Evolutionary conservation across 2,329 filamentous ascomycete genomes (phyloP).

Genomic region (Bipolaris oryzae): DNA sequence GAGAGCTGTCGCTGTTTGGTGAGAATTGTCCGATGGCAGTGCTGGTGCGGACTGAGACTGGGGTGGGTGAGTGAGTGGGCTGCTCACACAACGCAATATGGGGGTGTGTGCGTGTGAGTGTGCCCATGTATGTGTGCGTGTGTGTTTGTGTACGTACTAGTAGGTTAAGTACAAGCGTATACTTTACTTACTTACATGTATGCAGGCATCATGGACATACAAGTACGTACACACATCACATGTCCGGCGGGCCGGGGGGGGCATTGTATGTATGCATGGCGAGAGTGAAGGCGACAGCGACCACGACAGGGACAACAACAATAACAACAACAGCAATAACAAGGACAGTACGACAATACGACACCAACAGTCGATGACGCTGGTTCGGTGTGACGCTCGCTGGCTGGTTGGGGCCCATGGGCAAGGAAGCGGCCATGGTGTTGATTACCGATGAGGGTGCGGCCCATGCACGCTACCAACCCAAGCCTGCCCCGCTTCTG

Average conservation of each 20-base stretch:
- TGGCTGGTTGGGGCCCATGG: conserved; percentile 8
- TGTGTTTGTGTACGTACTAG: neutral
- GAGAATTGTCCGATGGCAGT: conserved; percentile 19
- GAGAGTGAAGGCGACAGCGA: too few relatives aligned
- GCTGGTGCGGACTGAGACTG: conserved; percentile 23
- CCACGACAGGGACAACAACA: too few relatives aligned
- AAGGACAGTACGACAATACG: too few relatives aligned
- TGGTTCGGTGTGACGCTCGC: conserved; percentile 22
- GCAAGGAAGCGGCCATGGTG: conserved; percentile 23
- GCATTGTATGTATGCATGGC: too few relatives aligned
- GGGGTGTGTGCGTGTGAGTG: conserved; percentile 3
- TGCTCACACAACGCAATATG: conserved; percentile 11
- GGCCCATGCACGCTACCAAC: conserved; percentile 18
- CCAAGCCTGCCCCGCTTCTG: conserved; percentile 11
- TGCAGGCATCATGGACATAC: too few relatives aligned
- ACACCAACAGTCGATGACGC: neutral
- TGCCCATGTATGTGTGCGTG: too few relatives aligned
- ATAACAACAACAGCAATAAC: too few relatives aligned
- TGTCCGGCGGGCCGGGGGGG: too few relatives aligned
- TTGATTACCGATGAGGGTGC: conserved; percentile 26
- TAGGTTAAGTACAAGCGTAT: too few relatives aligned
- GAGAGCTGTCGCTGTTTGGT: conserved; percentile 1
- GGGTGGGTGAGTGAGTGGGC: conserved; percentile 11
- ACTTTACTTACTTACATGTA: too few relatives aligned
- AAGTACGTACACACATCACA: too few relatives aligned